Percentiles rank a stretch among this genome's conserved stretches.
These are phyloP conservation scores for Adansonia digitata DNA, from an alignment of 345 rosid genomes.

Conservation along the genomic window DNA sequence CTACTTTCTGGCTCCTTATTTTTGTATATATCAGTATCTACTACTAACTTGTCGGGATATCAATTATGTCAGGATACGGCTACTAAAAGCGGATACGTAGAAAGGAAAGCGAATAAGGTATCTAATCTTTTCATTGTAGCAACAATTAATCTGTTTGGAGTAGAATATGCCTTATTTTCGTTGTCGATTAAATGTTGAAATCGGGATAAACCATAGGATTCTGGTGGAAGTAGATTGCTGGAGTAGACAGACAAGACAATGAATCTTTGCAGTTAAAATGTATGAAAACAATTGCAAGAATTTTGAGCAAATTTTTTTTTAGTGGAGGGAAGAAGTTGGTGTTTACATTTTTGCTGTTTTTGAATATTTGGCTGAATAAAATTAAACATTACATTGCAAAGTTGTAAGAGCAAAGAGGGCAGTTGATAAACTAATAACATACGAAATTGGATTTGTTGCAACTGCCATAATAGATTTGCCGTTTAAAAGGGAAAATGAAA, in stretches of 20 bases:
- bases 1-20: not conserved
- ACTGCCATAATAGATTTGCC: too few species aligned
- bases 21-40: constrained; percentile 10
- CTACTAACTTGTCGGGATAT: constrained; percentile 5
- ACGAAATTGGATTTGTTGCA: too few species aligned
- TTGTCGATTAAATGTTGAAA: constrained; percentile 11
- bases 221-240: constrained; percentile 17
- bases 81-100: constrained; percentile 21
- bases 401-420: too few species aligned
- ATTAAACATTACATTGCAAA: too few species aligned
- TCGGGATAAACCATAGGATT: constrained; percentile 7
- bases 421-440: too few species aligned
- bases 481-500: too few species aligned
- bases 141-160: not conserved
- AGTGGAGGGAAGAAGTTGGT: not conserved
- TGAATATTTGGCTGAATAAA: too few species aligned
- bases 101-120: not conserved
- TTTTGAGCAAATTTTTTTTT: constrained; percentile 16
- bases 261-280: not conserved
- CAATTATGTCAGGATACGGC: constrained; percentile 37
- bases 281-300: constrained; percentile 11
- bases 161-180: not conserved
- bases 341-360: not conserved
- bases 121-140: not conserved
- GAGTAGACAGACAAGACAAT: constrained; percentile 10